Evolutionary conservation across 768 basidiomycete species (phyloP), one percentile per base, ranked within the genome.

Genomic region (Lactifluus hygrophoroides): DNA sequence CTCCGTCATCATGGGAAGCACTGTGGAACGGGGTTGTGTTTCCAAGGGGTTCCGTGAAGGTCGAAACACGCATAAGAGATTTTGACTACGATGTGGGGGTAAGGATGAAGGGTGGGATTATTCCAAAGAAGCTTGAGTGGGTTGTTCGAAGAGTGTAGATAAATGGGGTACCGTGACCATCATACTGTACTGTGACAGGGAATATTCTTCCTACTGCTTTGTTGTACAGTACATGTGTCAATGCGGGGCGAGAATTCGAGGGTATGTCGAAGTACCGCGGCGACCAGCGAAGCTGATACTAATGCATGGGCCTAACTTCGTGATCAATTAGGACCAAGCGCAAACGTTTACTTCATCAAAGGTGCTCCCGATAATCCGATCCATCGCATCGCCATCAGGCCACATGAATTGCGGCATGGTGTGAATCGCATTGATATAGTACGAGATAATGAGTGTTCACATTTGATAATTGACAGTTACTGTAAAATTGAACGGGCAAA

Each of bases 1-100:
- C 58, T 19, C 48, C 48, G 6, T 45, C 54, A 8, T 55, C 54
- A 27, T 60, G 54, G 54, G 58, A 51, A 28, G 54, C 42, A n/a
- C n/a, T 60, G 40, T 60, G 58, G 58, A 51, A 60, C 45, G 58
- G 58, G 13, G 23, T 45, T 13, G 49, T 60, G 34, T 60, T 55
- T 28, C 58, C 35, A 21, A 62, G 23, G 25, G 52, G 53, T 5
- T 45, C 61, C 3, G 51, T 54, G 32, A 32, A 43, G 17, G 51
- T 54, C 16, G 44, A 49, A 10, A 23, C 58, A 16, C 43, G 9
- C 28, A 11, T 54, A 0, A 10, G 5, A 13, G 53, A 60, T n/a
- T 62, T 60, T 14, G 48, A 62, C 19, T 34, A 45, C 13, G 61
- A 60, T 5, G 38, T 60, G 5, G 61, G 61, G 14, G 1, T 62